These are phyloP conservation scores for Dimargaris xerosporica DNA, from an alignment of 192 early-diverging fungal species.

Conservation along the genomic window DNA sequence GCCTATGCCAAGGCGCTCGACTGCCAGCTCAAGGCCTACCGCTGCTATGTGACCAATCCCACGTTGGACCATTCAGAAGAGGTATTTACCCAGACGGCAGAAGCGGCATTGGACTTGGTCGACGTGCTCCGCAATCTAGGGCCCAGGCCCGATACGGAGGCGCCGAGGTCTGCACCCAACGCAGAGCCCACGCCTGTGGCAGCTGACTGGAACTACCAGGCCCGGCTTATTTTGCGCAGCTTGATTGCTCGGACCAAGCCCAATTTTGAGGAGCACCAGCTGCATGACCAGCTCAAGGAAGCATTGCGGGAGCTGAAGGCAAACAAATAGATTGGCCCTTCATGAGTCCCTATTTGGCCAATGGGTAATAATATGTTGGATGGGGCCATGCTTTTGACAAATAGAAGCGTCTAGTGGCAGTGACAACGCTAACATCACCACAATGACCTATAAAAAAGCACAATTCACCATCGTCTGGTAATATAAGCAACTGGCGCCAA, in stretches of 20 bases:
- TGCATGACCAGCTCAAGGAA: slow-evolving; percentile 43
- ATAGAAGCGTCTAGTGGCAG: no score
- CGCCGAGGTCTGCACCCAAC: no score
- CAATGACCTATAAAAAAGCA: no score
- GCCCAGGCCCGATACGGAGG: slow-evolving; percentile 22
- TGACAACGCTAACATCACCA: no score
- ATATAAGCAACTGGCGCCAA: no score
- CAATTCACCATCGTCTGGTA: no score
- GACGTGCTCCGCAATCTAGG: slow-evolving; percentile 69
- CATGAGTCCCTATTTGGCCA: no score
- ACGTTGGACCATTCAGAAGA: slow-evolving; percentile 46
- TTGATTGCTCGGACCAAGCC: slow-evolving; percentile 69
- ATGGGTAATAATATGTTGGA: no score
- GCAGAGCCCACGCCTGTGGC: slow-evolving; percentile 39
- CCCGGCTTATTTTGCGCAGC: slow-evolving; percentile 63
- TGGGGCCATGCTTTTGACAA: no score
- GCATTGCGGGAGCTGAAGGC: slow-evolving; percentile 41
- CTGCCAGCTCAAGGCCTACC: slow-evolving; percentile 68
- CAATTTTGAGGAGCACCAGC: slow-evolving; percentile 46
- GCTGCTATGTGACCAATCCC: slow-evolving; percentile 62
- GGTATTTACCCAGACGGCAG: slow-evolving; percentile 56
- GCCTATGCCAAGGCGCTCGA: slow-evolving; percentile 55
- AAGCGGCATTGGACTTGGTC: slow-evolving; percentile 54
- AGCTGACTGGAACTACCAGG: slow-evolving; percentile 81
- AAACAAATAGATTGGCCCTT: not conserved